Evolutionary conservation across 2,329 filamentous ascomycete species (phyloP).

Genomic region (Colletotrichum scovillei): DNA sequence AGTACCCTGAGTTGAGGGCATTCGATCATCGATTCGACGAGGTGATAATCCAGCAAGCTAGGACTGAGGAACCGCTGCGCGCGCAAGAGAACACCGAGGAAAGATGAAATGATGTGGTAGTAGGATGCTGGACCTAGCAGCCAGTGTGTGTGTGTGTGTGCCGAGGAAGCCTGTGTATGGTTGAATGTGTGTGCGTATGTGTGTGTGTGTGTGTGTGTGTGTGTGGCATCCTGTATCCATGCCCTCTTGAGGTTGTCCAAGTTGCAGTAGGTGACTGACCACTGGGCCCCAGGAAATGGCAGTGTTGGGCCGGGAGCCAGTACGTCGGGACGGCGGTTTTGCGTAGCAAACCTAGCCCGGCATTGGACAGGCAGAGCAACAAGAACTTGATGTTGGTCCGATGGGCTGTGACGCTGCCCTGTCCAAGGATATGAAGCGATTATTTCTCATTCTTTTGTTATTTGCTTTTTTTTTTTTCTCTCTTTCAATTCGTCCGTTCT

Average conservation of each 20-base stretch:
- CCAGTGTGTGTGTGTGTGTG: neutral
- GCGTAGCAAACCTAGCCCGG: conserved; percentile 30
- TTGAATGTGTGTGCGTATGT: neutral
- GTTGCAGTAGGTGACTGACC: conserved; percentile 6
- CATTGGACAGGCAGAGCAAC: conserved; percentile 23
- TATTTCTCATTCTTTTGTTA: neutral
- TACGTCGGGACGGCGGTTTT: conserved; percentile 32
- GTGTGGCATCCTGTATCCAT: neutral
- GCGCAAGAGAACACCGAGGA: neutral
- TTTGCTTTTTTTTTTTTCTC: neutral
- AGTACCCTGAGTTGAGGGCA: neutral
- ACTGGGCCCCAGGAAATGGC: conserved; percentile 16
- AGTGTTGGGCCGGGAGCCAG: conserved; percentile 33
- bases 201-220: neutral
- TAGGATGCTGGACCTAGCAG: neutral
- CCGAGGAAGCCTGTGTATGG: neutral
- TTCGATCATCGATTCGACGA: neutral
- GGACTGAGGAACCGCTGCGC: neutral
- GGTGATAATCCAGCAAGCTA: neutral
- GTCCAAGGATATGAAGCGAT: neutral
- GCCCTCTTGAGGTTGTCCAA: conserved; percentile 1
- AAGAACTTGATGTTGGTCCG: conserved; percentile 24
- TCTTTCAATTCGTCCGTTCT: conserved; percentile 8
- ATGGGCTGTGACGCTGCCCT: conserved; percentile 1
- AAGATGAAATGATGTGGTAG: neutral